Evolutionary conservation across 2,329 filamentous ascomycete species (phyloP), one percentile per base, ranked within the genome.

Genomic region (Colletotrichum plurivorum): DNA sequence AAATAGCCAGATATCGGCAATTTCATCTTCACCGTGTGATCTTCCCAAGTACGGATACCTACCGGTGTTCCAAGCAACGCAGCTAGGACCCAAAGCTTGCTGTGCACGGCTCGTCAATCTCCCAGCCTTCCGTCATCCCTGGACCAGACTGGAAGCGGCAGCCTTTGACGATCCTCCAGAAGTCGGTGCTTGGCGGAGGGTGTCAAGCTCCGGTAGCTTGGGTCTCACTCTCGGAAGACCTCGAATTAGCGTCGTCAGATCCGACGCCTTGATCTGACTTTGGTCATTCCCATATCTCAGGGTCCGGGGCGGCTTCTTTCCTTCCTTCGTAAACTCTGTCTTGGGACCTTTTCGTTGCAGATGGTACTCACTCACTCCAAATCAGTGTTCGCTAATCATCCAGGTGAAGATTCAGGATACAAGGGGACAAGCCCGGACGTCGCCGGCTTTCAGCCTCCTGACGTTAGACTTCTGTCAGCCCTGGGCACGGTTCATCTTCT

Each of bases 131-230:
- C 27, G 25, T 22, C 22, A 39, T 25, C 63, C 36, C 43, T 43
- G 22, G 16, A 12, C 31, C 58, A 39, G n/a, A 52, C 36, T 20
- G 52, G 10, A n/a, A 22, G 36, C 22, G 10, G 22, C 20, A 31
- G 18, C 25, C 48, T 63, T 62, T 45, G 36, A 59, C 48, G 46
- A 59, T 56, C 22, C 22, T 63, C 20, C n/a, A 63, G 51, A 48
- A 51, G 41, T 10, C 12, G n/a, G 22, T 41, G 46, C 51, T 45
- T 51, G 52, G 64, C 52, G 31, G 12, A 31, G 22, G 9, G 27
- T 39, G 13, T 25, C 51, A 63, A 22, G 45, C 51, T 56, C 58
- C 64, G 48, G 36, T 31, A 51, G 36, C 58, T 67, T 48, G 49
- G 64, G 58, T 52, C 51, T 36, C 31, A 36, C 31, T 36, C 31